These are phyloP conservation scores for Colletotrichum neosansevieriae DNA, from an alignment of 2,329 filamentous ascomycete genomes.

Conservation along the genomic window DNA sequence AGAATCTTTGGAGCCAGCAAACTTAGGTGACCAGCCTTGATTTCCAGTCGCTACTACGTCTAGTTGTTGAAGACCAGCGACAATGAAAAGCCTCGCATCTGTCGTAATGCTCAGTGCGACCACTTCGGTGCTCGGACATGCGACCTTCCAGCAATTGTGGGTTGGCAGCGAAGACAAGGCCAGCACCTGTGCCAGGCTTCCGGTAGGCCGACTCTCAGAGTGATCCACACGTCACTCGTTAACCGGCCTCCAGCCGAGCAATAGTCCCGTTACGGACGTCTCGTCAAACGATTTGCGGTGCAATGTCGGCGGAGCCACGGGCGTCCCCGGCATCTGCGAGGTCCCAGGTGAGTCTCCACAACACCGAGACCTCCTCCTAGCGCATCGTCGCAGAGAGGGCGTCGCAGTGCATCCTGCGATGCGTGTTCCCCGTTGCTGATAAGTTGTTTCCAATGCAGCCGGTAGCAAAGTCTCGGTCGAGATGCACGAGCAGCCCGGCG, in stretches of 20 bases:
- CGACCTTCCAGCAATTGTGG: conserved; percentile 54
- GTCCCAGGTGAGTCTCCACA: background rate
- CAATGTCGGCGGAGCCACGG: conserved; percentile 52
- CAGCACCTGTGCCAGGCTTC: conserved; percentile 29
- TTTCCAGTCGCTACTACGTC: too few relatives aligned
- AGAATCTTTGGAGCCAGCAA: background rate
- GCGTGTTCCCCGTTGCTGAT: background rate
- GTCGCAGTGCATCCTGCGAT: conserved; percentile 1
- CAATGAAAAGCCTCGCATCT: conserved; percentile 14
- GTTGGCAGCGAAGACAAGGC: conserved; percentile 48
- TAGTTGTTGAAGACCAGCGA: background rate
- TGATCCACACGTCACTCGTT: background rate
- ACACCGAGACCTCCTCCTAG: conserved; percentile 9
- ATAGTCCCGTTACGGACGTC: conserved; percentile 55
- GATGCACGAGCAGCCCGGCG: conserved; percentile 56
- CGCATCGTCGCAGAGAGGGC: background rate
- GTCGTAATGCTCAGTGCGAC: background rate
- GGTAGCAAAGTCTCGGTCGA: conserved; percentile 56
- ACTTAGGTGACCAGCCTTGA: background rate
- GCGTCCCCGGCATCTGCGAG: conserved; percentile 44
- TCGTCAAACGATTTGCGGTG: conserved; percentile 56
- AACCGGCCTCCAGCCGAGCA: conserved; percentile 43
- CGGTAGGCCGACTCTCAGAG: conserved; percentile 7
- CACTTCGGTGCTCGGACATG: conserved; percentile 51
- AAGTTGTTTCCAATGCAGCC: conserved; percentile 41